A percentile compares a stretch with the other conserved stretches of the same genome.
Conservation (phyloP, 805 yeast species). For the Metschnikowia noctiluminum region DNA sequence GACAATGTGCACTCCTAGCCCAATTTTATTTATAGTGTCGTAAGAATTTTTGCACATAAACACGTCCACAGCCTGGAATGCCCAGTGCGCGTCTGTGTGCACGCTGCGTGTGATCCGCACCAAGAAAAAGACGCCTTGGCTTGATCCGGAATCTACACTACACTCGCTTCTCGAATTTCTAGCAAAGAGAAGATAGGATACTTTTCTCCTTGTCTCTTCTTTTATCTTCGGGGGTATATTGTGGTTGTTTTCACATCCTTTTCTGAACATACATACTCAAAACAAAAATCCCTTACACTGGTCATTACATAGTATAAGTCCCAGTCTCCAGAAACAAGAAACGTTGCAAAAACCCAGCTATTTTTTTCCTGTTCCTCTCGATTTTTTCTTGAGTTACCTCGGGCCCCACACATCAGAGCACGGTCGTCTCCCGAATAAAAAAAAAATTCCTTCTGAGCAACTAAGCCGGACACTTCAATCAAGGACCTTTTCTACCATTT, state of each 20-base stretch:
- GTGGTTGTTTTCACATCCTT: too few species aligned
- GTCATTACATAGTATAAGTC: too few species aligned
- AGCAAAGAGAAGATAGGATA: too few species aligned
- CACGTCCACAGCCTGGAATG: not conserved
- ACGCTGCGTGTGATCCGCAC: slow-evolving; percentile 1
- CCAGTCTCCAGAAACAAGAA: too few species aligned
- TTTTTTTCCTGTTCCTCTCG: not conserved
- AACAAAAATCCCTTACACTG: too few species aligned
- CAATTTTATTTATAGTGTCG: not conserved
- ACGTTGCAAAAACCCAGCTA: not conserved
- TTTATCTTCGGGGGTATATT: too few species aligned
- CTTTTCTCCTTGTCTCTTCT: not conserved
- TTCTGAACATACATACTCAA: too few species aligned
- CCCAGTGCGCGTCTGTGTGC: not conserved
- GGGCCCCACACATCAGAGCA: not conserved
- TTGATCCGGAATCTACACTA: slow-evolving; percentile 1
- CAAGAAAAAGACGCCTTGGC: not conserved
- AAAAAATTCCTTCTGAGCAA: not conserved
- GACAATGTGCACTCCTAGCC: not conserved
- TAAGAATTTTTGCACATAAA: not conserved
- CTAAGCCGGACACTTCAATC: too few species aligned
- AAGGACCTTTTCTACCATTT: too few species aligned
- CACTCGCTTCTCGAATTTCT: not conserved
- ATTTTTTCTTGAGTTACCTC: not conserved
- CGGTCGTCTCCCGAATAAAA: not conserved